phyloP scores from a whole-genome alignment of 805 yeast species.

The Torulaspora delbrueckii region DNA sequence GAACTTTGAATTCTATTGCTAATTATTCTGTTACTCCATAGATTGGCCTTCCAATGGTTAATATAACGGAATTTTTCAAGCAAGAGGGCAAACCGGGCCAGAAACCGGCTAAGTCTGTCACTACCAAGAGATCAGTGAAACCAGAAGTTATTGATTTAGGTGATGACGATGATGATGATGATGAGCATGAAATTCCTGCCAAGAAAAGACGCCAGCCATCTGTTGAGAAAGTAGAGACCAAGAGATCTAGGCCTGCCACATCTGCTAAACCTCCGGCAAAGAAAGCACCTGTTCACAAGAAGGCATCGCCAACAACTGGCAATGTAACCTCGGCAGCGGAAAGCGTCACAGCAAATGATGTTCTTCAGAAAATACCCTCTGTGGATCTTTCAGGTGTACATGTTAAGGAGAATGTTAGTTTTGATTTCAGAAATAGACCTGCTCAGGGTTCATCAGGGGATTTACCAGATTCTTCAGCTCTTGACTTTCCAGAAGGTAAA shows the following conservation, averaged over 20 bases:
- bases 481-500: conserved; percentile 71
- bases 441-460: conserved; percentile 31
- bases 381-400: conserved; percentile 55
- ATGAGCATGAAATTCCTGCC: conserved; percentile 18
- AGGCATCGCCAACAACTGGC: not conserved
- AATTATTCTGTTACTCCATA: not conserved
- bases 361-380: conserved; percentile 61
- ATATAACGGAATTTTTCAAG: conserved; percentile 40
- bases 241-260: not conserved
- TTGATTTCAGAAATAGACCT: conserved; percentile 47
- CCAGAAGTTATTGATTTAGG: conserved; percentile 30
- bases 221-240: not conserved
- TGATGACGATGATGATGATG: conserved; percentile 31
- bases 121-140: conserved; percentile 10
- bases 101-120: conserved; percentile 3
- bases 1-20: not conserved
- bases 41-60: conserved; percentile 30
- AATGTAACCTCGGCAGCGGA: conserved; percentile 6
- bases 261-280: not conserved
- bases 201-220: conserved; percentile 1
- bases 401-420: conserved; percentile 49
- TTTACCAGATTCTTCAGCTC: conserved; percentile 6
- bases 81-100: conserved; percentile 10
- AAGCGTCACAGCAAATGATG: conserved; percentile 23
- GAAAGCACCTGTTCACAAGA: not conserved